Conservation (phyloP, 2,329 filamentous ascomycete genomes). For the Lasiodiplodia theobromae region DNA sequence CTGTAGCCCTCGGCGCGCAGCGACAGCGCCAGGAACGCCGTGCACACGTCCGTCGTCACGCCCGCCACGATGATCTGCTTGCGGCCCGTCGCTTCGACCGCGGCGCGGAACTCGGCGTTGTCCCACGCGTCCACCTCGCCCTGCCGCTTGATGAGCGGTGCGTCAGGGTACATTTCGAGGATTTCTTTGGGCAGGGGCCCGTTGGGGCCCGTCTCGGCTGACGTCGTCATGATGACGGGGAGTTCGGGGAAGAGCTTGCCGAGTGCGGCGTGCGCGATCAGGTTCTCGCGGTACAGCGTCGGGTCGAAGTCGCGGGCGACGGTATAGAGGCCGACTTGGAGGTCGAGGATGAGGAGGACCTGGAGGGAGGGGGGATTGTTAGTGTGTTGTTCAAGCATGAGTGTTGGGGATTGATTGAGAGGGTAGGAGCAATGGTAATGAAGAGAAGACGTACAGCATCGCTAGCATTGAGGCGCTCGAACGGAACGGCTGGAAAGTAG, state of each 20-base stretch:
- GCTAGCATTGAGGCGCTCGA: slow-evolving; percentile 24
- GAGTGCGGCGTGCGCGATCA: slow-evolving; percentile 71
- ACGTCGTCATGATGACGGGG: slow-evolving; percentile 74
- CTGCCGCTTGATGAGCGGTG: slow-evolving; percentile 70
- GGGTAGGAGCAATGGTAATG: background rate
- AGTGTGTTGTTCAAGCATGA: background rate
- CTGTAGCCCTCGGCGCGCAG: slow-evolving; percentile 74
- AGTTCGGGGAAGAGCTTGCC: slow-evolving; percentile 69
- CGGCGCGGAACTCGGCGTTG: slow-evolving; percentile 70
- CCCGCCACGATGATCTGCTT: slow-evolving; percentile 76
- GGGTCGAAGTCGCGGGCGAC: slow-evolving; percentile 71
- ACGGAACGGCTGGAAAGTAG: slow-evolving; percentile 13
- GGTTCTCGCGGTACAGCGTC: slow-evolving; percentile 69
- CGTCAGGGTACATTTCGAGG: slow-evolving; percentile 69
- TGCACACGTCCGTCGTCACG: slow-evolving; percentile 77
- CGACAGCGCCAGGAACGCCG: slow-evolving; percentile 73
- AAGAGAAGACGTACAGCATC: slow-evolving; percentile 3
- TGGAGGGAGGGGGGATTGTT: slow-evolving; percentile 33
- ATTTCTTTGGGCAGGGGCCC: slow-evolving; percentile 75
- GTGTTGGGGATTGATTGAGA: background rate
- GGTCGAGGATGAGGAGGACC: slow-evolving; percentile 65
- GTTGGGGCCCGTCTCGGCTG: slow-evolving; percentile 70
- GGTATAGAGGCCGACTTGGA: slow-evolving; percentile 66
- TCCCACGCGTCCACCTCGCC: slow-evolving; percentile 83
- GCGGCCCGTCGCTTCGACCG: slow-evolving; percentile 69